Percentiles rank a stretch among this genome's conserved stretches.
phyloP scores from a whole-genome alignment of 345 rosid species.

The Pistacia atlantica region DNA sequence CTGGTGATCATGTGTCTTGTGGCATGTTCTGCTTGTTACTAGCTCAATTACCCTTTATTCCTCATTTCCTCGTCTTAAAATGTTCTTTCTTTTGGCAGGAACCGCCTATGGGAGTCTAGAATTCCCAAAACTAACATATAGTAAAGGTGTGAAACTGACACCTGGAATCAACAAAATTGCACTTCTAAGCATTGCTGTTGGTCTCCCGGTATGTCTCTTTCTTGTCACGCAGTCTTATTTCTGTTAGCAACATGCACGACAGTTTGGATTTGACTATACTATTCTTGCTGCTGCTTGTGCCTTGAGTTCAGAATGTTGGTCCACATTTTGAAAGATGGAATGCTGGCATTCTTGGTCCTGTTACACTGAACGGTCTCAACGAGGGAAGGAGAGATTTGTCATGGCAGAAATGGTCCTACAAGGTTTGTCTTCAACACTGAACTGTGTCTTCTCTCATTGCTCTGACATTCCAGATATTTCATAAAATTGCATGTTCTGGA shows the following conservation, averaged over 20 bases:
- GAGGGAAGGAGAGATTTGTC: constrained; percentile 87
- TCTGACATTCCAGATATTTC: background rate
- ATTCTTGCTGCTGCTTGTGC: constrained; percentile 22
- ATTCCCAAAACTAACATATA: constrained; percentile 79
- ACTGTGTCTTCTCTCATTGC: background rate
- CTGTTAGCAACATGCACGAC: background rate
- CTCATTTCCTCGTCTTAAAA: background rate
- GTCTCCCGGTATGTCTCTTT: constrained; percentile 78
- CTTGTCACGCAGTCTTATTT: background rate
- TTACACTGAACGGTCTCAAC: constrained; percentile 68
- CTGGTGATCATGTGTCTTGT: background rate
- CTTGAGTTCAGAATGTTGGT: constrained; percentile 78
- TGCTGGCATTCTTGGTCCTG: constrained; percentile 95
- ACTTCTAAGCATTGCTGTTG: constrained; percentile 90
- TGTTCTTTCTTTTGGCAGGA: constrained; percentile 46
- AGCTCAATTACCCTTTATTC: background rate
- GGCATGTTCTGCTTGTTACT: background rate
- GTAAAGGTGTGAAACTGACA: constrained; percentile 69
- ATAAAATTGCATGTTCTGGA: constrained; percentile 9
- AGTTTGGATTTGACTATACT: constrained; percentile 13
- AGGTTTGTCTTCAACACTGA: constrained; percentile 48
- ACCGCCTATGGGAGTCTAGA: constrained; percentile 90
- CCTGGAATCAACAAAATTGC: constrained; percentile 86
- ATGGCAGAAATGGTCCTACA: constrained; percentile 98
- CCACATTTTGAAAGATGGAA: constrained; percentile 99